Conservation (phyloP, 768 basidiomycete genomes). For the Lactarius pseudohatsudake region DNA sequence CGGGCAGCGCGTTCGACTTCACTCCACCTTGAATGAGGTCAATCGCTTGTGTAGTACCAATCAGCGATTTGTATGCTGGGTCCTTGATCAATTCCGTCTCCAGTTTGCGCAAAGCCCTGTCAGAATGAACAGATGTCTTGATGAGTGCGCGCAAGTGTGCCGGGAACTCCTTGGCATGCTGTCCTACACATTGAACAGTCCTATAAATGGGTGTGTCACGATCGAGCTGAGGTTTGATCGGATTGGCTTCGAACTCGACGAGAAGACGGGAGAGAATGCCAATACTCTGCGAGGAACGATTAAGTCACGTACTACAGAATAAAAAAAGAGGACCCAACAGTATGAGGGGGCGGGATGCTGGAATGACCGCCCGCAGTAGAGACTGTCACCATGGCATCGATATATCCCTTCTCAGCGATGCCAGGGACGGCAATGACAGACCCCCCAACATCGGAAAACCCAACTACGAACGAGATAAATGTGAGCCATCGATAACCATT, state of each 20-base stretch:
- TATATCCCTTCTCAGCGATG: constrained; percentile 72
- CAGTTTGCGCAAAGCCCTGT: constrained; percentile 38
- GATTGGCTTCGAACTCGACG: constrained; percentile 26
- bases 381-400: constrained; percentile 65
- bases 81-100: constrained; percentile 36
- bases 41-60: constrained; percentile 36
- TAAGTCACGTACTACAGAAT: not conserved
- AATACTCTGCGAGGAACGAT: constrained; percentile 45
- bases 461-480: constrained; percentile 39
- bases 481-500: not conserved
- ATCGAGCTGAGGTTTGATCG: constrained; percentile 32
- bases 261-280: constrained; percentile 62
- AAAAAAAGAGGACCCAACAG: constrained; percentile 43
- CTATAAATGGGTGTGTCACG: constrained; percentile 38
- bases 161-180: constrained; percentile 42
- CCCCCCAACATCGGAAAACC: constrained; percentile 51
- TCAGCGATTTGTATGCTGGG: constrained; percentile 34
- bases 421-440: constrained; percentile 59
- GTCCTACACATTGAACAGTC: constrained; percentile 45
- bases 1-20: constrained; percentile 50
- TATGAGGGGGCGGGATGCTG: constrained; percentile 79
- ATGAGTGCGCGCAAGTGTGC: constrained; percentile 34
- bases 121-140: constrained; percentile 31
- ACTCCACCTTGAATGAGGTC: constrained; percentile 45
- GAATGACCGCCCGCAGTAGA: constrained; percentile 80